These are phyloP conservation scores for Phytophthora citricola DNA, from an alignment of 352 stramenopile genomes.

Conservation along the genomic window DNA sequence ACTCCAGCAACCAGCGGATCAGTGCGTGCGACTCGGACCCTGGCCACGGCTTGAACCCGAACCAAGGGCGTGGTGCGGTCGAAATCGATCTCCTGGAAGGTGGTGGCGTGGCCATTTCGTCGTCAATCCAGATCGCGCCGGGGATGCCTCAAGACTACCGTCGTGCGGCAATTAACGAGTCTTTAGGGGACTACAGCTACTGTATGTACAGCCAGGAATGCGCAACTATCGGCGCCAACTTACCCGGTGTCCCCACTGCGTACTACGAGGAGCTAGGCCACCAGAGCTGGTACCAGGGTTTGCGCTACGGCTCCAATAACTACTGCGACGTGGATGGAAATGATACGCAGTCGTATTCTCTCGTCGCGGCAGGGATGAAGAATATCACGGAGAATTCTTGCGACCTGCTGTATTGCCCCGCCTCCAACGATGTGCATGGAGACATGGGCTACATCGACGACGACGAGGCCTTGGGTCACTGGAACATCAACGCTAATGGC, in stretches of 20 bases:
- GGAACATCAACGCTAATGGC: slow-evolving; percentile 76
- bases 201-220: slow-evolving; percentile 59
- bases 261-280: slow-evolving; percentile 49
- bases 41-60: slow-evolving; percentile 92
- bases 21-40: slow-evolving; percentile 92
- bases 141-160: slow-evolving; percentile 65
- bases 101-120: slow-evolving; percentile 68
- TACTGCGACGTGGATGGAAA: slow-evolving; percentile 50
- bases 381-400: slow-evolving; percentile 64
- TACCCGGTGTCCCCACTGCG: slow-evolving; percentile 56
- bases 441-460: slow-evolving; percentile 66
- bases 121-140: slow-evolving; percentile 78
- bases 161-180: slow-evolving; percentile 40
- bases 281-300: slow-evolving; percentile 60
- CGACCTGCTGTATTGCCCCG: slow-evolving; percentile 50
- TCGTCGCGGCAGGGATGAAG: slow-evolving; percentile 43
- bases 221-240: slow-evolving; percentile 56
- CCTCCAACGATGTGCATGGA: slow-evolving; percentile 56
- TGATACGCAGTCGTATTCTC: slow-evolving; percentile 51
- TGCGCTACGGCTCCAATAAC: slow-evolving; percentile 69
- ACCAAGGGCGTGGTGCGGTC: slow-evolving; percentile 90
- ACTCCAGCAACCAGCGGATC: slow-evolving; percentile 72
- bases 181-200: slow-evolving; percentile 32
- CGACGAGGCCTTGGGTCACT: slow-evolving; percentile 42
- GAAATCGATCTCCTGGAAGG: slow-evolving; percentile 97